Evolutionary conservation across 2,329 filamentous ascomycete species (phyloP), one percentile per base, ranked within the genome.

Genomic region (Hortaea werneckii): DNA sequence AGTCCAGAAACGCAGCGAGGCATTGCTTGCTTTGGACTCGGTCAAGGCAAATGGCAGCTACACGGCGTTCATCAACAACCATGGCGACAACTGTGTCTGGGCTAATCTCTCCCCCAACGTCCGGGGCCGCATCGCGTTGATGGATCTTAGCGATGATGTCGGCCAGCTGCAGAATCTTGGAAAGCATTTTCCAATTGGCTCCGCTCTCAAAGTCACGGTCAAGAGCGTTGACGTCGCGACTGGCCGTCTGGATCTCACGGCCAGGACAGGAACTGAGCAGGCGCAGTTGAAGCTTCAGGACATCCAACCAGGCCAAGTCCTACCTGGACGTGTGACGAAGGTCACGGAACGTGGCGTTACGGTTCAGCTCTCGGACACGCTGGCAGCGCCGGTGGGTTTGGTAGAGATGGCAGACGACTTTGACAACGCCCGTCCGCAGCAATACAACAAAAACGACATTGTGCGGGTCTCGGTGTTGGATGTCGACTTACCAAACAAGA

Each of bases 31-130:
- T 6, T 70, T 95, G 29, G 80, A 86, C 27, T 78, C 85, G 49
- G 69, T 98, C 50, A 74, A 83, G 56, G 70, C 79, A 42, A 88
- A 84, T 12, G 82, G 83, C 12, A 78, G 76, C 2, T 80, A 85
- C 65, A 66, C 94, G 42, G 89, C 84, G 1, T 96, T 90, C 60
- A 79, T 98, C 61, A 98, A 96, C 73, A 96, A 95, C 60, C 74
- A 90, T 50, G 78, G 78, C 20, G 76, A 85, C 28, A 81, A 86
- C 53, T 85, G 78, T 59, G 74, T 95, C 20, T 96, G 92, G 90
- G 83, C 94, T 40, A 95, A 88, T 59, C 68, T 98, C 20, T 87
- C 89, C 1, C 88, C 92, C 5, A 87, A 83, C 43, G 81, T 98
- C 11, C 82, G 89, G 48, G 92, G 92, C 46, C 80, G 88, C 42